phyloP scores from a whole-genome alignment of 208 protist species.

The Paratrypanosoma confusum region DNA sequence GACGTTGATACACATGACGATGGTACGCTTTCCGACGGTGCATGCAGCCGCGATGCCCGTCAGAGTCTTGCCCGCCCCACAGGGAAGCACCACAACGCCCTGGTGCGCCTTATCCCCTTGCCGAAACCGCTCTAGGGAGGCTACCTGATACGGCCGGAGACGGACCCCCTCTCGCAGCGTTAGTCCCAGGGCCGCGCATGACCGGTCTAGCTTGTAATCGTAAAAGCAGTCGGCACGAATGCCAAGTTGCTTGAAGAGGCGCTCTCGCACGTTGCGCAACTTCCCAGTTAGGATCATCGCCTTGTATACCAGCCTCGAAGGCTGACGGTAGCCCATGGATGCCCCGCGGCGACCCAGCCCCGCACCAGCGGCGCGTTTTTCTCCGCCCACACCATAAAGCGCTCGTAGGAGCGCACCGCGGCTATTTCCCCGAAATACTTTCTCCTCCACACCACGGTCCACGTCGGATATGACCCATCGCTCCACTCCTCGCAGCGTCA shows the following conservation, averaged over 20 bases:
- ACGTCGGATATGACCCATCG: conserved; percentile 80
- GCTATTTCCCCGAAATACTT: conserved; percentile 13
- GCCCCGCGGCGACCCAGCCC: no score
- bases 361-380: no score
- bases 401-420: conserved; percentile 7
- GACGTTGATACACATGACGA: conserved; percentile 93
- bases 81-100: conserved; percentile 99
- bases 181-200: conserved; percentile 43
- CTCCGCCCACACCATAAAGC: no score
- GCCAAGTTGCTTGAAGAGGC: conserved; percentile 52
- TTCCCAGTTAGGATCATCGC: conserved; percentile 48
- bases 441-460: conserved; percentile 39
- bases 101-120: conserved; percentile 75
- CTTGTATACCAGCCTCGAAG: conserved; percentile 67
- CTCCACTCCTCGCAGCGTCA: conserved; percentile 41
- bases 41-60: conserved; percentile 95
- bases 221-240: conserved; percentile 82
- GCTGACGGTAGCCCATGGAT: background rate
- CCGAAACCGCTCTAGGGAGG: conserved; percentile 75
- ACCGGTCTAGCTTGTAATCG: conserved; percentile 66
- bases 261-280: conserved; percentile 60
- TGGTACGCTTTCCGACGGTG: conserved; percentile 90
- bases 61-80: conserved; percentile 99
- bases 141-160: conserved; percentile 77
- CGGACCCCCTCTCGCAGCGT: conserved; percentile 46